A percentile compares a stretch with the other conserved stretches of the same genome.
These are phyloP conservation scores for Didymella pinodella DNA, from an alignment of 2,329 filamentous ascomycete genomes.

Conservation along the genomic window DNA sequence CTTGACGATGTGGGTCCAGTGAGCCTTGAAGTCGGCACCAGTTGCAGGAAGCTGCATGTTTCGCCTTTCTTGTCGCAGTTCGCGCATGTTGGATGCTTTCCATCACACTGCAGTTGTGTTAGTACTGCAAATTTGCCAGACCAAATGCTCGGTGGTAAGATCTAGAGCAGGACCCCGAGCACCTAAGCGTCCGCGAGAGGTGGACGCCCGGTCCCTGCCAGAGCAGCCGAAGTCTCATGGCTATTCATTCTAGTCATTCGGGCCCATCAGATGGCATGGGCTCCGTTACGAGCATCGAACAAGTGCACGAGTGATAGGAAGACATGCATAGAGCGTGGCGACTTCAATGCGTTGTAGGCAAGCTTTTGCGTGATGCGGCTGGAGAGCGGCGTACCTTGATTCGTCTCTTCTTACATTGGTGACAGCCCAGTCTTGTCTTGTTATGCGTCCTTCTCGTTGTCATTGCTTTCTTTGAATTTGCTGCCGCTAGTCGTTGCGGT, in stretches of 20 bases:
- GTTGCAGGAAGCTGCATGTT: conserved; percentile 44
- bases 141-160: background rate
- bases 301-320: background rate
- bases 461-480: conserved; percentile 6
- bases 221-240: no score
- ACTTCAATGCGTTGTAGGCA: background rate
- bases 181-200: background rate
- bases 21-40: conserved; percentile 44
- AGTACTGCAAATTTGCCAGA: conserved; percentile 15
- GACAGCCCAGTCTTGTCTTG: conserved; percentile 48
- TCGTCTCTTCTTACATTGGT: conserved; percentile 46
- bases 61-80: conserved; percentile 46
- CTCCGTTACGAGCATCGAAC: background rate
- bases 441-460: conserved; percentile 45
- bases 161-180: background rate
- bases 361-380: no score
- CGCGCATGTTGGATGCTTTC: conserved; percentile 41
- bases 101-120: conserved; percentile 42
- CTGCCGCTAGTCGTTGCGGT: conserved; percentile 15
- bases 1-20: conserved; percentile 17
- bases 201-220: background rate
- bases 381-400: conserved; percentile 41
- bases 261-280: background rate
- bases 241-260: no score
- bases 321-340: background rate